phyloP scores from a whole-genome alignment of 257 asterid species.

The Solanum chiquidenum region DNA sequence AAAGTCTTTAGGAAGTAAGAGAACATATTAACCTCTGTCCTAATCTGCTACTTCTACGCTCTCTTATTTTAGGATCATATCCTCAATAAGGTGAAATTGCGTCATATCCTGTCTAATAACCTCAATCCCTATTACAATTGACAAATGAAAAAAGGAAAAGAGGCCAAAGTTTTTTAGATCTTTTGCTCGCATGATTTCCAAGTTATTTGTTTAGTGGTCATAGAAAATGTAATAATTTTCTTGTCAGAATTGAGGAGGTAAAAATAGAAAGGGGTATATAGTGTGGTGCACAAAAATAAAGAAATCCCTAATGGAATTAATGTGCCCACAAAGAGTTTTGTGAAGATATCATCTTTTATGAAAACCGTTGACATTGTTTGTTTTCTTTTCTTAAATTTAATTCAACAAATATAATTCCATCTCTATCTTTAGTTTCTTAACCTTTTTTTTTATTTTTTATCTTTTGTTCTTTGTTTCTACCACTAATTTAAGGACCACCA shows the following conservation, averaged over 20 bases:
- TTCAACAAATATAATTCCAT: not conserved
- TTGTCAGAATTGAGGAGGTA: slow-evolving; percentile 1
- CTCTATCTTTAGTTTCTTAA: not conserved
- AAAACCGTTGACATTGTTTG: slow-evolving; percentile 54
- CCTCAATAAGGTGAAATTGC: no score
- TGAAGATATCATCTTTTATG: slow-evolving; percentile 18
- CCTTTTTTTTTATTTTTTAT: not conserved
- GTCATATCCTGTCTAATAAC: not conserved
- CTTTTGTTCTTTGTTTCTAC: slow-evolving; percentile 12
- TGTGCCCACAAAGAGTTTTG: not conserved
- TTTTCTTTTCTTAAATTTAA: not conserved
- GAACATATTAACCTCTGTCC: not conserved
- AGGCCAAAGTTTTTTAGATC: not conserved
- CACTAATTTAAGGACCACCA: slow-evolving; percentile 55
- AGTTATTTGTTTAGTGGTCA: not conserved
- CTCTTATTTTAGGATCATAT: no score
- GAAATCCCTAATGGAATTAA: slow-evolving; percentile 8
- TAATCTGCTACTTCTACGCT: not conserved
- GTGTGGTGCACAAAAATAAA: slow-evolving; percentile 31
- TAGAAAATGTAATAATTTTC: not conserved
- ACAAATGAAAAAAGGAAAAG: not conserved
- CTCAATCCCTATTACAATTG: not conserved
- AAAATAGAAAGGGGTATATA: not conserved
- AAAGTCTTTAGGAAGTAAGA: no score
- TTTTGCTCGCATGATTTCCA: not conserved